A percentile compares a stretch with the other conserved stretches of the same genome.
Evolutionary conservation across 2,329 filamentous ascomycete genomes (phyloP).

Genomic region (Juglanconis sp.): DNA sequence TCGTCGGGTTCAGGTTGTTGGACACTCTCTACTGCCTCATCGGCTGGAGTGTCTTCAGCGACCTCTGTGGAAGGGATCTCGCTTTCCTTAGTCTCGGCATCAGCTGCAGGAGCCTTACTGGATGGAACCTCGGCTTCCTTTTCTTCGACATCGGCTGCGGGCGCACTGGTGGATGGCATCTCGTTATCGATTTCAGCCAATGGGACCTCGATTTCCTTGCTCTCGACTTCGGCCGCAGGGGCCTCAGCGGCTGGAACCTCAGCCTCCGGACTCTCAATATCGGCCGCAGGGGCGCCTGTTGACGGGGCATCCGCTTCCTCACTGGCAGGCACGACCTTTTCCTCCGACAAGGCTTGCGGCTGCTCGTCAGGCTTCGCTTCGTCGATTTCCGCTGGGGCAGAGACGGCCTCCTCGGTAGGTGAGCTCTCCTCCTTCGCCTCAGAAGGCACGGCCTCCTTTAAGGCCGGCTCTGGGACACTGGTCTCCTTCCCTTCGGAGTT

Average conservation of each 20-base stretch:
- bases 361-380: neutral
- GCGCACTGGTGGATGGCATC: neutral
- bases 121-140: neutral
- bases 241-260: neutral
- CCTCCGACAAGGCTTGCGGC: neutral
- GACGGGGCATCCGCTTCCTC: constrained; percentile 2
- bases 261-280: neutral
- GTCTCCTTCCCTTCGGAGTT: neutral
- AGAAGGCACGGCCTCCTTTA: neutral
- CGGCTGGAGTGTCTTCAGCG: neutral
- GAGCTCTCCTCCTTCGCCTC: constrained; percentile 1
- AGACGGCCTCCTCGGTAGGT: constrained; percentile 3
- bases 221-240: neutral
- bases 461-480: neutral
- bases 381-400: neutral
- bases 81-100: neutral
- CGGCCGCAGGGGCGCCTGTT: neutral
- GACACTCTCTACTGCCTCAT: neutral
- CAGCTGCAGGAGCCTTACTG: neutral
- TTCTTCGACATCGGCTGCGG: neutral
- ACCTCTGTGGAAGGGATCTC: neutral
- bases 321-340: neutral
- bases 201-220: constrained; percentile 1
- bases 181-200: neutral
- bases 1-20: neutral